Conservation (phyloP, 495 filamentous ascomycete genomes). For the Hapsidospora chrysogenum region DNA sequence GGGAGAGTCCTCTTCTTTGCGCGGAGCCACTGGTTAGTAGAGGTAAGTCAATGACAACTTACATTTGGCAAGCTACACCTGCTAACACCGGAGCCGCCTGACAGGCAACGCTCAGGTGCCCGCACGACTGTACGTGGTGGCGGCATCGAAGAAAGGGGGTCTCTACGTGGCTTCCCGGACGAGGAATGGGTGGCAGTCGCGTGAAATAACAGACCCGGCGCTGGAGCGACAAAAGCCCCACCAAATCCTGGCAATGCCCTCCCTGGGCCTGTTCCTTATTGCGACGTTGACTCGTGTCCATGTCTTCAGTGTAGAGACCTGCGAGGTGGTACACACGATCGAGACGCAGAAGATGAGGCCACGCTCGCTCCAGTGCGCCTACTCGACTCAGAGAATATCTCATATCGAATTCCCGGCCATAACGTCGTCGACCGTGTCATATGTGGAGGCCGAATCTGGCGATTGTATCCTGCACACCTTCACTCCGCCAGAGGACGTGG, state of each 20-base stretch:
- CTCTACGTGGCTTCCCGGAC: conserved; percentile 23
- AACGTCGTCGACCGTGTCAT: conserved; percentile 35
- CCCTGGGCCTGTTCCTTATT: conserved; percentile 31
- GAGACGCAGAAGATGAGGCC: conserved; percentile 36
- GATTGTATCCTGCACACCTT: conserved; percentile 40
- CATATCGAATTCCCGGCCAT: conserved; percentile 31
- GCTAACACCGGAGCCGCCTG: too few relatives aligned
- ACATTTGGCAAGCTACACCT: too few relatives aligned
- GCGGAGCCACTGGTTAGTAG: conserved; percentile 24
- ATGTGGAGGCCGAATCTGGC: conserved; percentile 30
- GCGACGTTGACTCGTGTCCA: conserved; percentile 30
- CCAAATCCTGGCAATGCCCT: conserved; percentile 20
- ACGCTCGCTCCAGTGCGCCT: conserved; percentile 32
- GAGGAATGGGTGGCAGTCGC: conserved; percentile 11
- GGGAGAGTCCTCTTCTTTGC: conserved; percentile 24
- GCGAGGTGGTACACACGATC: conserved; percentile 36
- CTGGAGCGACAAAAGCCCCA: conserved; percentile 11
- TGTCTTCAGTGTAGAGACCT: conserved; percentile 32
- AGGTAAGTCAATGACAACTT: conserved; percentile 9
- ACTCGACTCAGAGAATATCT: conserved; percentile 25
- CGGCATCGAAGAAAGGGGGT: conserved; percentile 23
- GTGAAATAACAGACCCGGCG: conserved; percentile 10
- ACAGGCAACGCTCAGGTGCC: too few relatives aligned
- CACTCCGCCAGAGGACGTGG: conserved; percentile 24
- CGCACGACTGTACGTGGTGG: too few relatives aligned